These are phyloP conservation scores for Trichosporon inkin DNA, from an alignment of 1,284 basidiomycete genomes.

Conservation along the genomic window DNA sequence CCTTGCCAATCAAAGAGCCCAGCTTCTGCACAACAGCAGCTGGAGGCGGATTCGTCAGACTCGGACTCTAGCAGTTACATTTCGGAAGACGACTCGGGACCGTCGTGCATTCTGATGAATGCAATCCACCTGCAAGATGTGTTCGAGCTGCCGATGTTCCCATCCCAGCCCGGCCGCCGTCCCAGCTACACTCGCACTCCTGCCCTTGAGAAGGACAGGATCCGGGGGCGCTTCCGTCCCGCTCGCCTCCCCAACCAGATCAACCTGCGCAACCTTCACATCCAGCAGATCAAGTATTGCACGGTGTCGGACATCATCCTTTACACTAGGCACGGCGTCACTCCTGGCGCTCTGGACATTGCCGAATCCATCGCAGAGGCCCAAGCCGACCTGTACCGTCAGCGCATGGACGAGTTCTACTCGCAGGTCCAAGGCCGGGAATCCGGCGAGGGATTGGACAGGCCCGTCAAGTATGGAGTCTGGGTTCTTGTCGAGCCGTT, in stretches of 20 bases:
- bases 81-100: constrained; percentile 31
- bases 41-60: constrained; percentile 1
- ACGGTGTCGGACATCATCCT: constrained; percentile 83
- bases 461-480: constrained; percentile 72
- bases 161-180: constrained; percentile 16
- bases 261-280: constrained; percentile 49
- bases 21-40: neutral
- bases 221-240: constrained; percentile 33
- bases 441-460: constrained; percentile 37
- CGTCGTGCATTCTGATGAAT: constrained; percentile 44
- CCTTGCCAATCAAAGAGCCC: constrained; percentile 37
- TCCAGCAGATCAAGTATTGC: constrained; percentile 68
- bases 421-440: constrained; percentile 19
- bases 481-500: constrained; percentile 71
- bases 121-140: constrained; percentile 45
- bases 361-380: constrained; percentile 52
- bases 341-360: constrained; percentile 51
- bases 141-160: constrained; percentile 42
- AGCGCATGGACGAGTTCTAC: constrained; percentile 43
- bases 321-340: constrained; percentile 61
- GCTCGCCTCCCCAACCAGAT: constrained; percentile 45
- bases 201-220: neutral
- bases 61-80: constrained; percentile 18
- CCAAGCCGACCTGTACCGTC: constrained; percentile 45
- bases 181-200: constrained; percentile 13